These are phyloP conservation scores for Phytophthora chlamydospora DNA, from an alignment of 352 stramenopile genomes.

Conservation along the genomic window DNA sequence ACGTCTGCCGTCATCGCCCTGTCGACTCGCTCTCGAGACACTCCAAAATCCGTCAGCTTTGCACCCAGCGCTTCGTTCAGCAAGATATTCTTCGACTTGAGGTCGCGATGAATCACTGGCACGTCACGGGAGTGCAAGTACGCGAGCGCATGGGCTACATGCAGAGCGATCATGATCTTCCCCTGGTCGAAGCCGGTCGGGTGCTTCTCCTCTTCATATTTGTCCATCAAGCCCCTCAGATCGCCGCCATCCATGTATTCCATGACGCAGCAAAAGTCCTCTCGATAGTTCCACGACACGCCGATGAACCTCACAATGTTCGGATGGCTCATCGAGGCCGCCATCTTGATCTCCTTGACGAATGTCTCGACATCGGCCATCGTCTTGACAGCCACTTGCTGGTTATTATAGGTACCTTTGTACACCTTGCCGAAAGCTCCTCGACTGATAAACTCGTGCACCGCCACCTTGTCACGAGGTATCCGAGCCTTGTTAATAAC, in stretches of 20 bases:
- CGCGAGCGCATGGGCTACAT: constrained; percentile 43
- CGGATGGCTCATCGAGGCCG: constrained; percentile 29
- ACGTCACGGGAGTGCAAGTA: constrained; percentile 51
- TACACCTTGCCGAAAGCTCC: constrained; percentile 69
- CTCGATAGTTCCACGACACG: constrained; percentile 52
- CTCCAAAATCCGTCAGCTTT: constrained; percentile 70
- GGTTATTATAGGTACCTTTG: constrained; percentile 50
- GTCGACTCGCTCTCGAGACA: constrained; percentile 33
- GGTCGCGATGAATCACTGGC: constrained; percentile 32
- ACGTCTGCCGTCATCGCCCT: constrained; percentile 34
- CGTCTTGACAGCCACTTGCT: constrained; percentile 70
- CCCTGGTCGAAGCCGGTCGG: constrained; percentile 44
- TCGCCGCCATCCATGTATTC: constrained; percentile 38
- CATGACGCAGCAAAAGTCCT: constrained; percentile 49
- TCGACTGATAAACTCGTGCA: constrained; percentile 52
- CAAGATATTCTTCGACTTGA: constrained; percentile 21
- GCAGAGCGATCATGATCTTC: constrained; percentile 48
- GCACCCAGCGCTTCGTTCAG: constrained; percentile 46
- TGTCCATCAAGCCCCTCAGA: constrained; percentile 53
- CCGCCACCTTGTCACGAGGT: constrained; percentile 47
- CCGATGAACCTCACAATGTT: constrained; percentile 63
- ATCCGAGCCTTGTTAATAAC: constrained; percentile 60
- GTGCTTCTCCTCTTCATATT: constrained; percentile 45
- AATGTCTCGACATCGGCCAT: constrained; percentile 60
- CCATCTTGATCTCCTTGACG: constrained; percentile 76